phyloP scores from a whole-genome alignment of 441 rosid species.

The Corymbia citriodora region DNA sequence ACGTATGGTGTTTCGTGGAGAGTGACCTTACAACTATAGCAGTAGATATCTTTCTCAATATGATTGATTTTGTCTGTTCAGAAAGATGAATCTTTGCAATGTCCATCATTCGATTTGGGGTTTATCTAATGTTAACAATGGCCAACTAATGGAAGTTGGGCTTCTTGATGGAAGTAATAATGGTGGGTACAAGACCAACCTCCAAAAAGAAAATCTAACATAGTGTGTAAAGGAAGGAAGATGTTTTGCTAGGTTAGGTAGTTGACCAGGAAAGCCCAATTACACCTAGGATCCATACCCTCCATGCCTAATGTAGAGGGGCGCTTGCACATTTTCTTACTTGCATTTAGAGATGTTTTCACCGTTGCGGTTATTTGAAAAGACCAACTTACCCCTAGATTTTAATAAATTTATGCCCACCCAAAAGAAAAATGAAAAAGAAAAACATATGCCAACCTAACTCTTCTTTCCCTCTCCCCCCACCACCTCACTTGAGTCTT shows the following conservation, averaged over 20 bases:
- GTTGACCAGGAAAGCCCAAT: background rate
- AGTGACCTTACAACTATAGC: background rate
- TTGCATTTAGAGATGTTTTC: background rate
- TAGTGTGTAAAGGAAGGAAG: background rate
- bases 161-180: background rate
- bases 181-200: background rate
- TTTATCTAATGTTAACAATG: background rate
- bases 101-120: background rate
- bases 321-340: background rate
- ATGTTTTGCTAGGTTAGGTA: background rate
- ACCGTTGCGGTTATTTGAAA: background rate
- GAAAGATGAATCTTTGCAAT: background rate
- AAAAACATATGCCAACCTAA: background rate
- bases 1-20: background rate
- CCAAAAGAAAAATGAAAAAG: background rate
- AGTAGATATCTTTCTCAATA: background rate
- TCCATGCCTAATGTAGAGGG: background rate
- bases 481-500: background rate
- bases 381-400: background rate
- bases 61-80: background rate
- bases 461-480: background rate
- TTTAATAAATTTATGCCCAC: background rate
- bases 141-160: background rate
- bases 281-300: background rate
- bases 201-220: background rate